Evolutionary conservation across 768 basidiomycete species (phyloP).

Genomic region (Pulveroboletus ravenelii): DNA sequence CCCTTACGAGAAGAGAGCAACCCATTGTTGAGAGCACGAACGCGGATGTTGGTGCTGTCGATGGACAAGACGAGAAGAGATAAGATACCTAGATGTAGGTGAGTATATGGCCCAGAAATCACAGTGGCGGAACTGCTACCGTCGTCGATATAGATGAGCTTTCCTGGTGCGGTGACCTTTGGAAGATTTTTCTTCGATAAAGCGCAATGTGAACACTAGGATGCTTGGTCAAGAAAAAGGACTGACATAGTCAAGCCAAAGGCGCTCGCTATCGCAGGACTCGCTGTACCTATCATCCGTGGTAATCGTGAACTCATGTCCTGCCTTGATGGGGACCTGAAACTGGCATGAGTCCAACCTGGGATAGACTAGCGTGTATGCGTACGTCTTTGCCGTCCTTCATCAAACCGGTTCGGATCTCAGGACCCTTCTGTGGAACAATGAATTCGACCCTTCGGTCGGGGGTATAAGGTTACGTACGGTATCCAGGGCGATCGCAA

Average conservation of each 20-base stretch:
- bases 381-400: constrained; percentile 80
- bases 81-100: constrained; percentile 53
- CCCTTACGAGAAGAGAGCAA: constrained; percentile 95
- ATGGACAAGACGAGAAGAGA: constrained; percentile 90
- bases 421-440: constrained; percentile 84
- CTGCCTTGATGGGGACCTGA: constrained; percentile 79
- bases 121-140: constrained; percentile 42
- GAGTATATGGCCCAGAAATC: constrained; percentile 1
- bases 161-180: constrained; percentile 96
- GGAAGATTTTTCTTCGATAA: constrained; percentile 71
- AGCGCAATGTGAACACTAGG: neutral
- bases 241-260: constrained; percentile 93
- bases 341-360: constrained; percentile 3
- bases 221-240: neutral
- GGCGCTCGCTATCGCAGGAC: constrained; percentile 72
- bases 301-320: constrained; percentile 90
- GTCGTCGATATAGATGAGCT: constrained; percentile 96
- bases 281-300: constrained; percentile 80
- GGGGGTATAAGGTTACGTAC: constrained; percentile 40
- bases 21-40: constrained; percentile 88
- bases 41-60: constrained; percentile 75
- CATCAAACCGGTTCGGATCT: constrained; percentile 96
- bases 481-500: constrained; percentile 97
- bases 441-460: constrained; percentile 4
- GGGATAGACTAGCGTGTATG: constrained; percentile 16